phyloP scores from a whole-genome alignment of 1,139 yeast species.

The Magnusiomyces clavatus region DNA sequence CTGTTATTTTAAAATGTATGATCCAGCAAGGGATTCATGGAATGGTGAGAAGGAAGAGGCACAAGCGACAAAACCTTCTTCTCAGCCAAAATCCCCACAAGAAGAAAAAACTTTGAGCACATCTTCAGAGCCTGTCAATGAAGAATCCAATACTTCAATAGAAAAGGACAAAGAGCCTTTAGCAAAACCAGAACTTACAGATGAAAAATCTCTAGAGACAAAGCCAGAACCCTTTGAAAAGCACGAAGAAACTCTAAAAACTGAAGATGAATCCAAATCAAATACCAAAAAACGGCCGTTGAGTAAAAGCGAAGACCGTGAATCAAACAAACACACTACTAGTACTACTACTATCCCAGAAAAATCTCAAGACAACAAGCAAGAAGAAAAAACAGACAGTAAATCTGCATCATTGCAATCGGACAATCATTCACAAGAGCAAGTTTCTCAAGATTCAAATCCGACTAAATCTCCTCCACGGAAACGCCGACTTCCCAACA shows the following conservation, averaged over 20 bases:
- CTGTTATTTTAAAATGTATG: constrained; percentile 22
- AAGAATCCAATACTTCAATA: background rate
- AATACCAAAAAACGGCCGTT: background rate
- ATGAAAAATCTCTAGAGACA: background rate
- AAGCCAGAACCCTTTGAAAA: background rate
- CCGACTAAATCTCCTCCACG: constrained; percentile 16
- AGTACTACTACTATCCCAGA: background rate
- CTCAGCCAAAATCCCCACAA: background rate
- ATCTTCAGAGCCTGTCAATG: background rate
- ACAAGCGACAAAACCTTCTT: constrained; percentile 3
- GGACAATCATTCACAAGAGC: background rate
- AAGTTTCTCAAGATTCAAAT: background rate
- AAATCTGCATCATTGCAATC: background rate
- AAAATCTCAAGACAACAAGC: background rate
- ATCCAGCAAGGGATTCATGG: constrained; percentile 31
- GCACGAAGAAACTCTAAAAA: background rate
- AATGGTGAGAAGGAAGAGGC: constrained; percentile 17
- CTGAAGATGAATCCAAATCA: background rate
- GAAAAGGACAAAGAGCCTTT: background rate
- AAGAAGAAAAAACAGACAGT: background rate
- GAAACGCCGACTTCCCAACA: constrained; percentile 20
- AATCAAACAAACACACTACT: background rate
- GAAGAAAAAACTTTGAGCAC: background rate
- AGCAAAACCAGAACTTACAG: background rate
- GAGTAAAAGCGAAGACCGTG: background rate